Evolutionary conservation across 169 alveolate genomes (phyloP), one percentile per base, ranked within the genome.

Genomic region (Eimeria maxima): DNA sequence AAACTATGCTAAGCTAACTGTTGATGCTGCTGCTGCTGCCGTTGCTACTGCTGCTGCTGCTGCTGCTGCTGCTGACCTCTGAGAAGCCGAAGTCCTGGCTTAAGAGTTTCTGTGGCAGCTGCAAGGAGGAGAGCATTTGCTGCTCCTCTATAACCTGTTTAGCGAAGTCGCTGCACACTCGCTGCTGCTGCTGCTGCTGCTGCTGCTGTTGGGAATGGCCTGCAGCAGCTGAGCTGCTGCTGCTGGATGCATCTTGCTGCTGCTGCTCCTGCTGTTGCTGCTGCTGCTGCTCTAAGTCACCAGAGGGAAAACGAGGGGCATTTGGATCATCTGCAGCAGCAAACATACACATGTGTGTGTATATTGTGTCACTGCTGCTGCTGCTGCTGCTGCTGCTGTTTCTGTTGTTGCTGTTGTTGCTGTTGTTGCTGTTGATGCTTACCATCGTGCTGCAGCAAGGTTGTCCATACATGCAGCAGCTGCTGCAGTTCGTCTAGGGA

Each of bases 211-310:
- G 20, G 60, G 60, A 14, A 2, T 53, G 60, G 60, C 47, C 69
- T 80, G 90, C 42, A 45, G 69, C 80, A 42, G 93, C 45, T 55
- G 93, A 29, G 90, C 67, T 14, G 60, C 60, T 53, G 60, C 60
- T 53, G 60, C 60, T 53, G 60, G 38, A 33, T 33, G 38, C 38
- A 33, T 33, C 38, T 18, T 50, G 24, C 47, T 24, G 73, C 38
- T 13, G 63, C 78, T 50, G 73, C 90, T 44, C 8, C 93, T 60
- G 93, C 93, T 84, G 93, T 80, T 47, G 90, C 90, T 81, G 90
- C 90, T 81, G 90, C 60, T 84, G 93, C 93, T 84, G 93, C 93
- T 84, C 78, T 22, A 84, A 5, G 44, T 55, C 93, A 53, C 93
- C 93, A 18, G 93, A 84, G 5, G 69, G 90, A 38, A 84, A 84